Evolutionary conservation across 2,329 filamentous ascomycete species (phyloP), one percentile per base, ranked within the genome.

Genomic region (Diaporthe amygdali): DNA sequence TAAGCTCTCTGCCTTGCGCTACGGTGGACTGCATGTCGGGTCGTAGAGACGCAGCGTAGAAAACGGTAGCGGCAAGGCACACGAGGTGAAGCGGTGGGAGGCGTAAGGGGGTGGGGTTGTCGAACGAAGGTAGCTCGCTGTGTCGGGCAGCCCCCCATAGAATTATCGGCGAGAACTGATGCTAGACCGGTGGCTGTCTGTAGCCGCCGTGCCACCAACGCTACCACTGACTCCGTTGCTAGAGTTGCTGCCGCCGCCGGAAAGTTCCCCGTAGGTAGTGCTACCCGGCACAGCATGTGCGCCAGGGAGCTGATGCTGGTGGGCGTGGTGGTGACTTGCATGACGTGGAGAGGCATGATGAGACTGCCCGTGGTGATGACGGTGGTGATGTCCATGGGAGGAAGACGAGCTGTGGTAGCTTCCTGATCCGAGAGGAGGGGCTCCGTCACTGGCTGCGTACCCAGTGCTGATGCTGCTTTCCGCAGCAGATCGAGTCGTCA

Each of bases 181-280:
- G 51, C 55, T 66, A 52, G 59, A 37, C 37, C 71, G 71, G 64
- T 73, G 71, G 64, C 44, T 73, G 64, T 66, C 69, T 51, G 64
- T 54, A 39, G 47, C 55, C 56, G 69, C 37, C n/a, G 64, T 73
- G 46, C 55, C 32, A 68, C 66, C 66, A 30, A 66, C 47, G 37
- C 66, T 68, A 56, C 70, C 47, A 44, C 39, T 17, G 34, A 71
- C 64, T 54, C 71, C 68, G 15, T 30, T 61, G 56, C 64, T 64
- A 37, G 56, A 54, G 55, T n/a, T 71, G 68, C 56, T 66, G 69
- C 51, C 55, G 44, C 59, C 59, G 17, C 69, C 71, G 56, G 69
- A 44, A 10, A 47, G 37, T 64, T 69, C 71, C 55, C 71, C 71
- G 64, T 73, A 73, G 34, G 71, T n/a, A 25, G 64, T 71, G 56